A percentile compares a stretch with the other conserved stretches of the same genome.
These are phyloP conservation scores for Nelumbo lutea DNA, from an alignment of 164 flowering plant species.

Conservation along the genomic window DNA sequence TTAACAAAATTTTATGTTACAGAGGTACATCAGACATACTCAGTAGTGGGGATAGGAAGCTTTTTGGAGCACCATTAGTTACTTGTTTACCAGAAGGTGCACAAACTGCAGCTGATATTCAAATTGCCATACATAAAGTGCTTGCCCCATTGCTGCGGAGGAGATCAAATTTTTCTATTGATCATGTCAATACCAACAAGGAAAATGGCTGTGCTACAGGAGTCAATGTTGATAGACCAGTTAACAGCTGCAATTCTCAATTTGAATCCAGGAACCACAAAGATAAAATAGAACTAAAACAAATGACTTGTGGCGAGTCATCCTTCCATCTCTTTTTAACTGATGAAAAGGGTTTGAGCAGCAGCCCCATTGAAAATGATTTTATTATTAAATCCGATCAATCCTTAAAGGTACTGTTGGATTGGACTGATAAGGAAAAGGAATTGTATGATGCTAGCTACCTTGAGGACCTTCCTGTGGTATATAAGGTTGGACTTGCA, in stretches of 20 bases:
- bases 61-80: constrained; percentile 72
- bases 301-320: constrained; percentile 22
- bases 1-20: constrained; percentile 11
- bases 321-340: constrained; percentile 51
- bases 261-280: constrained; percentile 15
- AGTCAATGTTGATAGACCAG: constrained; percentile 20
- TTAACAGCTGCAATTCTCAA: constrained; percentile 22
- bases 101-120: constrained; percentile 54
- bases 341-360: constrained; percentile 43
- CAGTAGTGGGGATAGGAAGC: constrained; percentile 40
- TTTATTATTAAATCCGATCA: constrained; percentile 32
- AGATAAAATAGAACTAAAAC: constrained; percentile 35
- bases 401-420: constrained; percentile 44
- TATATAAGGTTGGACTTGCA: constrained; percentile 55
- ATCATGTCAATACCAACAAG: constrained; percentile 22
- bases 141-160: constrained; percentile 60
- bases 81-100: constrained; percentile 48
- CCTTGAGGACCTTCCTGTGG: constrained; percentile 78
- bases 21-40: constrained; percentile 35
- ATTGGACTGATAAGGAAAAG: constrained; percentile 75
- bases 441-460: constrained; percentile 65
- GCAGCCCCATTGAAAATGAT: constrained; percentile 43
- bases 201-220: constrained; percentile 44
- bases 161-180: constrained; percentile 28
- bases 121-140: constrained; percentile 41